A percentile compares a stretch with the other conserved stretches of the same genome.
These are phyloP conservation scores for Lithospermum erythrorhizon DNA, from an alignment of 257 asterid species.

Conservation along the genomic window DNA sequence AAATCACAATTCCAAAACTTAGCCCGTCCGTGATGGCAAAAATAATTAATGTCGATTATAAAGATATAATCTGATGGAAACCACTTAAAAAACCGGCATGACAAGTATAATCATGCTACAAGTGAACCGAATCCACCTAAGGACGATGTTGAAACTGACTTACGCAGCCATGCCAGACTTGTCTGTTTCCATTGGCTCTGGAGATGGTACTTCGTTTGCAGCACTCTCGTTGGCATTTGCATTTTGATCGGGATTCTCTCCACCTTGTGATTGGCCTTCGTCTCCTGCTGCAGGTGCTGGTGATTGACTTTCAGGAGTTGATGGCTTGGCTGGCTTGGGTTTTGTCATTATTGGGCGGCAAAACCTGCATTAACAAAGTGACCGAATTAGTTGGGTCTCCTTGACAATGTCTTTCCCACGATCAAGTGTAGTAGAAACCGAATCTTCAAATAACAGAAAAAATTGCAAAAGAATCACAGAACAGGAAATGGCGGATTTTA, in stretches of 20 bases:
- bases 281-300: conserved; percentile 46
- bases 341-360: conserved; percentile 83
- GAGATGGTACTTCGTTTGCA: conserved; percentile 24
- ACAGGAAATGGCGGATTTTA: too few relatives aligned
- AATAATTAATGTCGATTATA: too few relatives aligned
- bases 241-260: conserved; percentile 17
- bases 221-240: conserved; percentile 15
- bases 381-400: not conserved
- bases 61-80: too few relatives aligned
- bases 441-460: too few relatives aligned
- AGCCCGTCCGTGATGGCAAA: too few relatives aligned
- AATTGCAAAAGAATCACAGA: too few relatives aligned
- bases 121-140: too few relatives aligned
- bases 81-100: too few relatives aligned
- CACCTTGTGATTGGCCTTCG: conserved; percentile 43
- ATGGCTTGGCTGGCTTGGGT: conserved; percentile 74
- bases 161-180: conserved; percentile 26
- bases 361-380: conserved; percentile 27
- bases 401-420: not conserved
- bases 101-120: too few relatives aligned
- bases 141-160: not conserved
- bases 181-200: conserved; percentile 73
- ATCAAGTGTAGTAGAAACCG: not conserved
- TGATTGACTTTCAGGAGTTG: conserved; percentile 50
- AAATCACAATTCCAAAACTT: too few relatives aligned